These are phyloP conservation scores for Citrus mangshanensis DNA, from an alignment of 345 rosid genomes.

Conservation along the genomic window DNA sequence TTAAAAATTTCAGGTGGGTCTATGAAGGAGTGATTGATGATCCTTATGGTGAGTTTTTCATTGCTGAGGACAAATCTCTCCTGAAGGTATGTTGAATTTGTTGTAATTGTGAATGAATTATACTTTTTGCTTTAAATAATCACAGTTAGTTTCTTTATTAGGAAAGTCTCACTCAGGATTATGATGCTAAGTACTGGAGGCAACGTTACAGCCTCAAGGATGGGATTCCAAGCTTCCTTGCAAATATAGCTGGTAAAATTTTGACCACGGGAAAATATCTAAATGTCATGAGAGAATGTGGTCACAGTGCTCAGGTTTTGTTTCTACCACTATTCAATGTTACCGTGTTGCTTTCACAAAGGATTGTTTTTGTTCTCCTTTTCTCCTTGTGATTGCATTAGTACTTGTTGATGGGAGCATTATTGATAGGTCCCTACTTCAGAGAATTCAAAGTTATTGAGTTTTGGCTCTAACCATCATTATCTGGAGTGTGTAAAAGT, in stretches of 20 bases:
- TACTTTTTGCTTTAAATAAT: conserved; percentile 21
- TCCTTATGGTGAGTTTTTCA: conserved; percentile 96
- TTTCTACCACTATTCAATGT: not conserved
- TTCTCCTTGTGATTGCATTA: conserved; percentile 9
- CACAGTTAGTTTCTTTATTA: conserved; percentile 25
- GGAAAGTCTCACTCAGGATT: conserved; percentile 96
- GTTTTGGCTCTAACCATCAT: conserved; percentile 85
- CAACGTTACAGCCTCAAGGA: conserved; percentile 87
- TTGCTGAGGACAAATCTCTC: conserved; percentile 84
- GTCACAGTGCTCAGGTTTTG: conserved; percentile 86
- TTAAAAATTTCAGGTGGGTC: conserved; percentile 70
- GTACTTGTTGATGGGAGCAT: conserved; percentile 12
- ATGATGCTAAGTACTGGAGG: conserved; percentile 82
- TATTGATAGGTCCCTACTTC: conserved; percentile 67
- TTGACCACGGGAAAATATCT: conserved; percentile 94
- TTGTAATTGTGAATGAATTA: not conserved
- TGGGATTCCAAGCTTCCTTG: conserved; percentile 94
- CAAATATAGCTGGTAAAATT: conserved; percentile 86
- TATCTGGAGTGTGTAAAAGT: conserved; percentile 92
- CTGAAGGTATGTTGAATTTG: conserved; percentile 54
- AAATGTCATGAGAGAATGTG: conserved; percentile 99
- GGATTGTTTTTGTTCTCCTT: not conserved
- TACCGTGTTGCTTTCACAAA: not conserved
- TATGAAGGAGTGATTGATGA: conserved; percentile 97
- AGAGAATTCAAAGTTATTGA: conserved; percentile 75